phyloP scores from a whole-genome alignment of 352 stramenopile genomes.

The Blastocystis hominis region DNA sequence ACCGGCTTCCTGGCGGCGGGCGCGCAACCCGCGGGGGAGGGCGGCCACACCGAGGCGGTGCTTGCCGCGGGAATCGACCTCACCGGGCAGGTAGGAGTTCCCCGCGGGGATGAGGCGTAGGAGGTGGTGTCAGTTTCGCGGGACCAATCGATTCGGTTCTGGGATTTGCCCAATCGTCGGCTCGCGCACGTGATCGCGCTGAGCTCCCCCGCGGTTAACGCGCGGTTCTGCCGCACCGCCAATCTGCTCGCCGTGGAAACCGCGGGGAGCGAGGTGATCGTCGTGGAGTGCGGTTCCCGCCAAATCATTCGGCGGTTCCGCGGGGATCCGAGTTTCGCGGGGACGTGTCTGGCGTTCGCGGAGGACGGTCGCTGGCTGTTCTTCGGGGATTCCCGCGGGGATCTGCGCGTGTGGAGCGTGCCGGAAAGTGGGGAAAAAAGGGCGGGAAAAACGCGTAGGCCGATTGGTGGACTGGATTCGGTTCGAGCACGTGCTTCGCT shows the following conservation, averaged over 20 bases:
- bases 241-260: slow-evolving; percentile 71
- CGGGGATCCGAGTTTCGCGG: slow-evolving; percentile 69
- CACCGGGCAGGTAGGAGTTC: slow-evolving; percentile 63
- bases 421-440: slow-evolving; percentile 56
- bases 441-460: slow-evolving; percentile 59
- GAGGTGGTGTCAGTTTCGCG: slow-evolving; percentile 69
- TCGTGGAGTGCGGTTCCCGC: slow-evolving; percentile 70
- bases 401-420: slow-evolving; percentile 73
- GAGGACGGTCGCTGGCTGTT: slow-evolving; percentile 73
- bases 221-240: slow-evolving; percentile 71
- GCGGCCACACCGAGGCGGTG: slow-evolving; percentile 68
- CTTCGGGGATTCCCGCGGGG: slow-evolving; percentile 68
- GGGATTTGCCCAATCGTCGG: slow-evolving; percentile 69
- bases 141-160: slow-evolving; percentile 74
- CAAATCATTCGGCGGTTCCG: slow-evolving; percentile 75
- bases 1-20: not conserved
- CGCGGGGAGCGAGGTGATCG: slow-evolving; percentile 70
- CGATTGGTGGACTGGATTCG: slow-evolving; percentile 75
- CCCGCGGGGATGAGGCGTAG: not conserved
- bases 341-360: slow-evolving; percentile 67
- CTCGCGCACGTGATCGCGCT: slow-evolving; percentile 68
- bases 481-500: slow-evolving; percentile 74
- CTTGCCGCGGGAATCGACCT: slow-evolving; percentile 71
- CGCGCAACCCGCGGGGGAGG: slow-evolving; percentile 26
- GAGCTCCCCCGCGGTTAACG: slow-evolving; percentile 67